phyloP scores from a whole-genome alignment of 2,329 filamentous ascomycete species.

The Cercospora canescens region DNA sequence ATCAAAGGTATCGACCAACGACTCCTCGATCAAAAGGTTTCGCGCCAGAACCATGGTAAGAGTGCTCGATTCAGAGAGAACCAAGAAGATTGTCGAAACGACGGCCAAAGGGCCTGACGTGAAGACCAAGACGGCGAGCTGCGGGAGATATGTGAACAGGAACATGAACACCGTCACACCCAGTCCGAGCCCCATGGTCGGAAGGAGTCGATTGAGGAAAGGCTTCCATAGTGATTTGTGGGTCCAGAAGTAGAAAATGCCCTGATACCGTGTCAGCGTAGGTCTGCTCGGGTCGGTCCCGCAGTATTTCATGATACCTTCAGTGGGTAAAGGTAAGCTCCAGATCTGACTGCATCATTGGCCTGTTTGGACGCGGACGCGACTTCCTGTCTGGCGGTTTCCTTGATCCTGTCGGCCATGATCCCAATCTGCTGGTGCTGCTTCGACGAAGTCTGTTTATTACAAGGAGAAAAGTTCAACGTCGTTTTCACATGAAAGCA shows the following conservation, averaged over 20 bases:
- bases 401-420: conserved; percentile 50
- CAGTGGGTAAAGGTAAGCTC: conserved; percentile 83
- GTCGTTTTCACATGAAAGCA: background rate
- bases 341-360: conserved; percentile 69
- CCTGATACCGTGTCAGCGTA: conserved; percentile 41
- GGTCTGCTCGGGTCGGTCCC: background rate
- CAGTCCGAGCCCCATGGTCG: conserved; percentile 68
- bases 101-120: conserved; percentile 81
- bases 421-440: background rate
- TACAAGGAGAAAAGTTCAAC: background rate
- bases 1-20: conserved; percentile 86
- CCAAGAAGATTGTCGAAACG: conserved; percentile 69
- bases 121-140: conserved; percentile 78
- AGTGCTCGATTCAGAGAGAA: conserved; percentile 54
- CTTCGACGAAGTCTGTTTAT: background rate
- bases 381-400: conserved; percentile 67
- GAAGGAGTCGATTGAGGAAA: conserved; percentile 56
- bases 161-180: conserved; percentile 79
- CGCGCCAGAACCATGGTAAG: conserved; percentile 58
- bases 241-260: conserved; percentile 60
- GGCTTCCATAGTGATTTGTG: conserved; percentile 62
- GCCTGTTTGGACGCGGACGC: conserved; percentile 64
- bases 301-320: conserved; percentile 48
- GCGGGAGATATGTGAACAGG: conserved; percentile 80
- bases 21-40: conserved; percentile 77